Percentiles rank a stretch among this genome's conserved stretches.
These are phyloP conservation scores for Leucocoprinus sp. DNA, from an alignment of 768 basidiomycete genomes.

Conservation along the genomic window DNA sequence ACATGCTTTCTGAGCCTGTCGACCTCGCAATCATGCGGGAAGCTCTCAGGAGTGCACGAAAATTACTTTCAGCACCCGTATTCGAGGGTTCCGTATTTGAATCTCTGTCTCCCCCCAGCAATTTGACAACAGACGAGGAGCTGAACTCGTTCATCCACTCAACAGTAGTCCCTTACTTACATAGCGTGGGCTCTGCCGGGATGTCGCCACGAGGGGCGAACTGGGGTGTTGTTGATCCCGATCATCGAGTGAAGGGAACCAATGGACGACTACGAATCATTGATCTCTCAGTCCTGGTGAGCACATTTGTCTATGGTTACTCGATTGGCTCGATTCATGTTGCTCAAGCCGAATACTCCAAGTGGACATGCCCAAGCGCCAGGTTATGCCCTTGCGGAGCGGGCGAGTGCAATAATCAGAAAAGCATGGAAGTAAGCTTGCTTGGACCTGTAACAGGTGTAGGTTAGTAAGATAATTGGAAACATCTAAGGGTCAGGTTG, in stretches of 20 bases:
- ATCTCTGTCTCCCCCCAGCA: neutral
- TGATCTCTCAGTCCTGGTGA: constrained; percentile 28
- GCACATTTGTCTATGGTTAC: neutral
- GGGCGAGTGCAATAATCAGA: constrained; percentile 2
- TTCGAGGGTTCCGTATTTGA: constrained; percentile 7
- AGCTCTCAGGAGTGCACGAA: constrained; percentile 10
- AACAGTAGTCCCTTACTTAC: constrained; percentile 13
- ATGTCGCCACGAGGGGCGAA: constrained; percentile 22
- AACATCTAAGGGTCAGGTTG: no score
- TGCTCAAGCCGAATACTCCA: constrained; percentile 6
- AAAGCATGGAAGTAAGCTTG: neutral
- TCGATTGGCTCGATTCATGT: neutral
- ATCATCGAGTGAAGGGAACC: constrained; percentile 27
- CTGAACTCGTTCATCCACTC: constrained; percentile 4
- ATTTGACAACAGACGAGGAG: constrained; percentile 1
- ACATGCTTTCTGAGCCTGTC: constrained; percentile 7
- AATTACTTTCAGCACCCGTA: constrained; percentile 6
- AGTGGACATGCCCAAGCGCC: constrained; percentile 11
- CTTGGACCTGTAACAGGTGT: no score
- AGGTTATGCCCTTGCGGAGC: constrained; percentile 11
- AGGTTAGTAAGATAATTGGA: no score
- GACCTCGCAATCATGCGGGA: constrained; percentile 10
- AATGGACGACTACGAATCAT: constrained; percentile 28
- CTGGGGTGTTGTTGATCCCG: constrained; percentile 29
- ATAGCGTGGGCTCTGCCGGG: constrained; percentile 24